Evolutionary conservation across 768 basidiomycete species (phyloP).

Genomic region (Tylopilus subfusipes): DNA sequence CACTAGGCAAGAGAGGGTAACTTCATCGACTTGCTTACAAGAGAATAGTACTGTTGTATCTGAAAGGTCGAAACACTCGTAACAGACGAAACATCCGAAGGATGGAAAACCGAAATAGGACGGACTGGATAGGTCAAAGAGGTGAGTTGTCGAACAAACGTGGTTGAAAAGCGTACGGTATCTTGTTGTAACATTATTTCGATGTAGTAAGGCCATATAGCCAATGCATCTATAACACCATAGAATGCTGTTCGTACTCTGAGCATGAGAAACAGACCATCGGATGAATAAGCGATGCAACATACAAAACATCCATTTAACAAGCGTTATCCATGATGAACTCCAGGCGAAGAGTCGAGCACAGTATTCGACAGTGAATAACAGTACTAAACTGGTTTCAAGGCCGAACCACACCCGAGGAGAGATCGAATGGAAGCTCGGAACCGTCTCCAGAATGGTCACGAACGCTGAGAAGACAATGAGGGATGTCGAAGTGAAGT

Average conservation of each 20-base stretch:
- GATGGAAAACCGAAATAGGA: conserved; percentile 88
- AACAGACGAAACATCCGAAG: conserved; percentile 85
- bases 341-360: conserved; percentile 75
- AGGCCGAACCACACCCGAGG: conserved; percentile 80
- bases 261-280: not conserved
- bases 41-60: conserved; percentile 78
- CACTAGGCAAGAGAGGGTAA: not conserved
- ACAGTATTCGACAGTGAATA: conserved; percentile 86
- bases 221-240: conserved; percentile 80
- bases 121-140: conserved; percentile 47
- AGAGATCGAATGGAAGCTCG: conserved; percentile 65
- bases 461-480: conserved; percentile 74
- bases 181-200: conserved; percentile 82
- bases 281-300: not conserved
- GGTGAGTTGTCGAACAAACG: not conserved
- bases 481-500: conserved; percentile 64
- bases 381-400: conserved; percentile 77
- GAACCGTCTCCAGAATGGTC: conserved; percentile 78
- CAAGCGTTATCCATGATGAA: conserved; percentile 54
- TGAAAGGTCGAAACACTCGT: conserved; percentile 87
- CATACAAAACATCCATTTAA: conserved; percentile 69
- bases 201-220: conserved; percentile 86
- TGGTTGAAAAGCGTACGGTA: conserved; percentile 51
- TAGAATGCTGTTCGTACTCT: conserved; percentile 57
- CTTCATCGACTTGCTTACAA: conserved; percentile 47